Evolutionary conservation across 2,329 filamentous ascomycete species (phyloP).

Genomic region (Chaetomium globosum): DNA sequence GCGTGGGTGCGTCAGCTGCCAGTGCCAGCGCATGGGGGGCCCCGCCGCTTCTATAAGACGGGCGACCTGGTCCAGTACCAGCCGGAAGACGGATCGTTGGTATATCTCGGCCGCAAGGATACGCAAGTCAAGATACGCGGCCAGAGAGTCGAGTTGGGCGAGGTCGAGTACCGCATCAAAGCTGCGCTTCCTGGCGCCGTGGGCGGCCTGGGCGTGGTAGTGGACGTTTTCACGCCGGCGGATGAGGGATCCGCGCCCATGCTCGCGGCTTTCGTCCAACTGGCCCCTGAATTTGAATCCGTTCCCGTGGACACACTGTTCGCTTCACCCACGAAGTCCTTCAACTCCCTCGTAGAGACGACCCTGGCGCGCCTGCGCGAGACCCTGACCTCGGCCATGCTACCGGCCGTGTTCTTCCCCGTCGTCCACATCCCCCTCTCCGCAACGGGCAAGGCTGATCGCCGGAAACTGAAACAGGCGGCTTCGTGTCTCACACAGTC

Average conservation of each 20-base stretch:
- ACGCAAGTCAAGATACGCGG: background rate
- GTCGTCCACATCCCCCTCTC: constrained; percentile 8
- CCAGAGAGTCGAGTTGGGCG: constrained; percentile 1
- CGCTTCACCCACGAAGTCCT: background rate
- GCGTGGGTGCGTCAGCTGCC: constrained; percentile 5
- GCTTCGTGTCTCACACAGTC: constrained; percentile 1
- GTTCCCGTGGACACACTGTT: constrained; percentile 3
- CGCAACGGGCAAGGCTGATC: constrained; percentile 7
- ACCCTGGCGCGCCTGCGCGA: constrained; percentile 5
- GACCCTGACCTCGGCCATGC: constrained; percentile 4
- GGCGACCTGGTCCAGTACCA: constrained; percentile 9
- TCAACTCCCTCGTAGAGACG: constrained; percentile 6
- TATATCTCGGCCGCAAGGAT: constrained; percentile 3
- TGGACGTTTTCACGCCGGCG: constrained; percentile 6
- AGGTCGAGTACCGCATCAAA: constrained; percentile 3
- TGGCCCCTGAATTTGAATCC: background rate
- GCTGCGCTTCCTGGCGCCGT: background rate
- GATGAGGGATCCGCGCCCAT: constrained; percentile 4
- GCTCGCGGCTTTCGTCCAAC: constrained; percentile 8
- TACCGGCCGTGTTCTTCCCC: constrained; percentile 7
- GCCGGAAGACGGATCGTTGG: background rate
- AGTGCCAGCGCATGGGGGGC: background rate
- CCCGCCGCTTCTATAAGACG: constrained; percentile 7
- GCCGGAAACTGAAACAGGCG: constrained; percentile 8
- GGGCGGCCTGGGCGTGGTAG: background rate